Percentiles rank a stretch among this genome's conserved stretches.
These are phyloP conservation scores for Dicorynia guianensis DNA, from an alignment of 306 rosid genomes.

Conservation along the genomic window DNA sequence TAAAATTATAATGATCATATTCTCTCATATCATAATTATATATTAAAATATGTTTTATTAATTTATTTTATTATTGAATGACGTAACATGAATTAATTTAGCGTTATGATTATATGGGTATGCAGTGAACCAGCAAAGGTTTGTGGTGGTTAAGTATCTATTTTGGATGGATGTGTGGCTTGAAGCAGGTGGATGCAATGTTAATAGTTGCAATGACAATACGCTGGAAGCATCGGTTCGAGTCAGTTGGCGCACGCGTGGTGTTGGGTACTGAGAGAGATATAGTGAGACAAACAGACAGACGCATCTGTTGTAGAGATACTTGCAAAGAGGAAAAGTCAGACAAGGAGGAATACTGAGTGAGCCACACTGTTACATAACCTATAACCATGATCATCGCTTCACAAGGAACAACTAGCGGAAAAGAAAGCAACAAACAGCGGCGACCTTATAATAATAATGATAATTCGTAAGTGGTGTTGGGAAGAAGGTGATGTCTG, in stretches of 20 bases:
- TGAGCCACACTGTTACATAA: neutral
- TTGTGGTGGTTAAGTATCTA: too few species aligned
- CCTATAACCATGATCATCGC: neutral
- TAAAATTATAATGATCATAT: too few species aligned
- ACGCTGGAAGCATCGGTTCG: conserved; percentile 4
- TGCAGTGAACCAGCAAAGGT: too few species aligned
- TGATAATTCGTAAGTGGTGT: neutral
- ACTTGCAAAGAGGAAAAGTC: conserved; percentile 10
- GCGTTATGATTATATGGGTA: too few species aligned
- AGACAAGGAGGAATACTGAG: conserved; percentile 10
- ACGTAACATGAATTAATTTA: too few species aligned
- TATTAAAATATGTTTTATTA: too few species aligned
- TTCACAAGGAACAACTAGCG: too few species aligned
- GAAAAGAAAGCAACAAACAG: neutral
- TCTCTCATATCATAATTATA: too few species aligned
- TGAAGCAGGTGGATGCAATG: neutral
- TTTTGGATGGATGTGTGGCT: too few species aligned
- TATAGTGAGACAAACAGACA: conserved; percentile 19
- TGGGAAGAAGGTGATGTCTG: conserved; percentile 11
- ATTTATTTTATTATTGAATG: too few species aligned
- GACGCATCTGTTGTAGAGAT: conserved; percentile 10
- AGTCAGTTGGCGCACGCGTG: conserved; percentile 36
- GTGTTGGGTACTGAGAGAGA: neutral
- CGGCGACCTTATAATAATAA: too few species aligned
- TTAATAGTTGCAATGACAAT: neutral